These are phyloP conservation scores for Amanita thiersii DNA, from an alignment of 768 basidiomycete genomes.

Conservation along the genomic window DNA sequence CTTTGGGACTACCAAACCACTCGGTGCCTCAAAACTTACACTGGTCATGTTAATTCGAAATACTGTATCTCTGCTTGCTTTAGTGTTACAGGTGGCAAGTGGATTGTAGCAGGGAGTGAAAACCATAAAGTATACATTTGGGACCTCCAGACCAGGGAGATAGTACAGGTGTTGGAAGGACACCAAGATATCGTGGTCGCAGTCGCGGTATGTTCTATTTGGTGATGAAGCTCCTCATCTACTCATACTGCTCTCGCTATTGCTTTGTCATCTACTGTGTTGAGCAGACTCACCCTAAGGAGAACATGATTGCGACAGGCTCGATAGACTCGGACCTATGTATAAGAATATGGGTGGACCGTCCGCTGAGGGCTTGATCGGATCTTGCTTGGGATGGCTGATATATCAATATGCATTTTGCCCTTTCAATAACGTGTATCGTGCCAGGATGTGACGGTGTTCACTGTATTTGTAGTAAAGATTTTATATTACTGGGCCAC, in stretches of 20 bases:
- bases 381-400: no score
- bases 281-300: slow-evolving; percentile 70
- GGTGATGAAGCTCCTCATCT: background rate
- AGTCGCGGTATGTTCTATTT: slow-evolving; percentile 47
- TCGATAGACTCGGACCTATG: slow-evolving; percentile 78
- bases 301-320: slow-evolving; percentile 84
- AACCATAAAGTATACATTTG: slow-evolving; percentile 86
- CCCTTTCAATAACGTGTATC: no score
- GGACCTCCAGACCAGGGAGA: slow-evolving; percentile 83
- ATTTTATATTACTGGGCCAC: no score
- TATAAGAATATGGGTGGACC: slow-evolving; percentile 78
- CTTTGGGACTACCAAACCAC: slow-evolving; percentile 94
- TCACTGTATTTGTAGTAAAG: no score
- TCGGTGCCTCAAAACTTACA: slow-evolving; percentile 85
- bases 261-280: slow-evolving; percentile 8
- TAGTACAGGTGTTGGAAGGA: slow-evolving; percentile 73
- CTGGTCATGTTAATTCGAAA: slow-evolving; percentile 73
- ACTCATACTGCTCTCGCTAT: background rate
- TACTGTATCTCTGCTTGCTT: slow-evolving; percentile 83
- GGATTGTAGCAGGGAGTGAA: slow-evolving; percentile 89
- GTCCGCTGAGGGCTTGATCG: slow-evolving; percentile 5
- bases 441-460: no score
- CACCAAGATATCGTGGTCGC: slow-evolving; percentile 79
- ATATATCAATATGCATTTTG: no score
- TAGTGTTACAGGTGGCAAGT: slow-evolving; percentile 78